These are phyloP conservation scores for Karstenula rhodostoma DNA, from an alignment of 2,329 filamentous ascomycete genomes.

Conservation along the genomic window DNA sequence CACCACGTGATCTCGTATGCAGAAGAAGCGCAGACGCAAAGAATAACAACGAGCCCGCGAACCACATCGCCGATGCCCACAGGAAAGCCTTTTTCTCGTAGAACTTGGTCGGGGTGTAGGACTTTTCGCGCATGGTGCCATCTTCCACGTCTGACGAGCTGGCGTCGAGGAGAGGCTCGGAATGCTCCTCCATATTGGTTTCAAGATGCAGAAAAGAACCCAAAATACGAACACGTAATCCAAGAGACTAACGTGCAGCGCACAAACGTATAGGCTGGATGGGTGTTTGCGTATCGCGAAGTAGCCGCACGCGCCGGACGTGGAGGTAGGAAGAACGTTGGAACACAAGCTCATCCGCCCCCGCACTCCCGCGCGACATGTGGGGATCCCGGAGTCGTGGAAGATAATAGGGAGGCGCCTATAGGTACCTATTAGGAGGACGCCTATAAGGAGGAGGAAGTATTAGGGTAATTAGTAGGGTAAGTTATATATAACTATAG, in stretches of 20 bases:
- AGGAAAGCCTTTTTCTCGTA: slow-evolving; percentile 7
- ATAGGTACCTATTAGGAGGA: too few species aligned
- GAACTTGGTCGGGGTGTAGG: neutral
- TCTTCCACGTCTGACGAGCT: slow-evolving; percentile 2
- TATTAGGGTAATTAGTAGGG: too few species aligned
- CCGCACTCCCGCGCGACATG: neutral
- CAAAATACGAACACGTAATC: neutral
- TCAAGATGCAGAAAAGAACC: neutral
- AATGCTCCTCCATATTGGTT: slow-evolving; percentile 1
- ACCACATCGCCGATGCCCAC: slow-evolving; percentile 6
- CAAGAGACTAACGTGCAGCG: neutral
- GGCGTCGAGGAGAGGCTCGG: slow-evolving; percentile 8
- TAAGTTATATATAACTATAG: too few species aligned
- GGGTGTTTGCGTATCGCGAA: too few species aligned
- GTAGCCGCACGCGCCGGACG: too few species aligned
- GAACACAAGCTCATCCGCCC: neutral
- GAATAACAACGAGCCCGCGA: neutral
- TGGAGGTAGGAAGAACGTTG: neutral
- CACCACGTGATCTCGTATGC: neutral
- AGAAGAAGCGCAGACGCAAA: neutral
- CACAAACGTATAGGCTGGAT: too few species aligned
- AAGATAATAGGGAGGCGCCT: too few species aligned
- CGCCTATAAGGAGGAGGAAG: too few species aligned
- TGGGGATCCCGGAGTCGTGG: too few species aligned
- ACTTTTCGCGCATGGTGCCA: neutral